Evolutionary conservation across 1,139 yeast genomes (phyloP).

Genomic region (Magnusiomyces paraingens): DNA sequence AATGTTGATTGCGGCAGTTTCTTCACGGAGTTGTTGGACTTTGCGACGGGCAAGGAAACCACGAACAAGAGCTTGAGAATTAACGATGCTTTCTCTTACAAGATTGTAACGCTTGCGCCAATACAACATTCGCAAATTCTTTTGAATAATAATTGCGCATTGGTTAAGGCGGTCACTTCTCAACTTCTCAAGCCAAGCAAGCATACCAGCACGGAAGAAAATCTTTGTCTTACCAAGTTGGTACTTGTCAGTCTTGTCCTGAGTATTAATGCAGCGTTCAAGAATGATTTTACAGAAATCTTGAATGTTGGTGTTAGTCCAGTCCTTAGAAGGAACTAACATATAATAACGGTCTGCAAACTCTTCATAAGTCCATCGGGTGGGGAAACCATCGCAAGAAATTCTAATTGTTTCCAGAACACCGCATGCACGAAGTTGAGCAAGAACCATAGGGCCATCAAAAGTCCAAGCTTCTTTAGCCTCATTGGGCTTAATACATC

Average conservation of each 20-base stretch:
- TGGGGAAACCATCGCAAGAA: constrained; percentile 97
- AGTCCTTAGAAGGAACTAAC: constrained; percentile 62
- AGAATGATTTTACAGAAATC: constrained; percentile 64
- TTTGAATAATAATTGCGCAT: constrained; percentile 82
- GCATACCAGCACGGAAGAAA: constrained; percentile 89
- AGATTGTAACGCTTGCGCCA: constrained; percentile 57
- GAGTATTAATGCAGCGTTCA: constrained; percentile 52
- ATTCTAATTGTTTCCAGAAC: constrained; percentile 93
- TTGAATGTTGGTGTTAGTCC: constrained; percentile 52
- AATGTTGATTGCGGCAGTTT: constrained; percentile 58
- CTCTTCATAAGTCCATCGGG: constrained; percentile 92
- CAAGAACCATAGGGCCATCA: constrained; percentile 90
- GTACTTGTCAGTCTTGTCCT: constrained; percentile 58
- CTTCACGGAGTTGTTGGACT: constrained; percentile 53
- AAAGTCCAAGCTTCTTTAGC: constrained; percentile 93
- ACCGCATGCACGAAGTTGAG: constrained; percentile 97
- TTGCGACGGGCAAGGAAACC: constrained; percentile 57
- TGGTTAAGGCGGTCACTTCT: constrained; percentile 70
- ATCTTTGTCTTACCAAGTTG: constrained; percentile 80
- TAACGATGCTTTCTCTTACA: constrained; percentile 48
- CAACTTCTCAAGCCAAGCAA: constrained; percentile 80
- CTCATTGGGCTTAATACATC: constrained; percentile 97
- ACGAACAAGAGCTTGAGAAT: constrained; percentile 55
- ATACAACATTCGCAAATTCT: constrained; percentile 63
- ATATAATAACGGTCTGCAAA: constrained; percentile 87